Percentiles rank a stretch among this genome's conserved stretches.
These are phyloP conservation scores for Umbilicus rupestris DNA, from an alignment of 164 flowering plant species.

Conservation along the genomic window DNA sequence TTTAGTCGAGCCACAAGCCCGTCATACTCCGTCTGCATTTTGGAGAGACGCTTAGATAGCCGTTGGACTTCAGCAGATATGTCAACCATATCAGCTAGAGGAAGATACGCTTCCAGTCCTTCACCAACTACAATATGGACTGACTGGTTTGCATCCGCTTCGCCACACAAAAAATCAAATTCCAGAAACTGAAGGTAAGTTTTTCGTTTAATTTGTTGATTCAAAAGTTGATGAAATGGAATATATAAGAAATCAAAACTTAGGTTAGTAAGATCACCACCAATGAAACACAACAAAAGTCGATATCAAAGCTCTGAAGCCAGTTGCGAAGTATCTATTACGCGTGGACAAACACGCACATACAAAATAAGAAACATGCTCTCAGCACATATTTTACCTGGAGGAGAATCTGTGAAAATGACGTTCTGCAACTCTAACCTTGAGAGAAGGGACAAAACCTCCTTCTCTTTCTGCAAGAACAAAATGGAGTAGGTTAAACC, in stretches of 20 bases:
- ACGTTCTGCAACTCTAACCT: constrained; percentile 58
- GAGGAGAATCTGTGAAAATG: constrained; percentile 49
- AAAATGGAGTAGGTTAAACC: constrained; percentile 4
- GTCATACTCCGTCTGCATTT: constrained; percentile 76
- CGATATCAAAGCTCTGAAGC: neutral
- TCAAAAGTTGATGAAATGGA: neutral
- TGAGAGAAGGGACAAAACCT: constrained; percentile 75
- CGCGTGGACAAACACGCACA: neutral
- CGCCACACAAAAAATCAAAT: constrained; percentile 9
- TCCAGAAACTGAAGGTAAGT: neutral
- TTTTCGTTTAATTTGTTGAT: neutral
- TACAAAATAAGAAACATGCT: neutral
- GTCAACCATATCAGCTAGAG: constrained; percentile 91
- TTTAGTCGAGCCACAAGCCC: constrained; percentile 61
- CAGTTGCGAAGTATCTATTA: neutral
- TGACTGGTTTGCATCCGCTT: constrained; percentile 71
- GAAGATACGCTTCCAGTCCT: constrained; percentile 91
- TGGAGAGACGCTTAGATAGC: constrained; percentile 71
- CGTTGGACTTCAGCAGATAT: constrained; percentile 78
- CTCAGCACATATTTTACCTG: constrained; percentile 38
- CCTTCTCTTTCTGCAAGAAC: constrained; percentile 63
- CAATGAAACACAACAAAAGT: neutral
- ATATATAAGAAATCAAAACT: neutral
- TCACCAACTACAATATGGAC: constrained; percentile 90
- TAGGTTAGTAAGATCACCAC: neutral